Evolutionary conservation across 768 basidiomycete species (phyloP).

Genomic region (Leccinum variicolor): DNA sequence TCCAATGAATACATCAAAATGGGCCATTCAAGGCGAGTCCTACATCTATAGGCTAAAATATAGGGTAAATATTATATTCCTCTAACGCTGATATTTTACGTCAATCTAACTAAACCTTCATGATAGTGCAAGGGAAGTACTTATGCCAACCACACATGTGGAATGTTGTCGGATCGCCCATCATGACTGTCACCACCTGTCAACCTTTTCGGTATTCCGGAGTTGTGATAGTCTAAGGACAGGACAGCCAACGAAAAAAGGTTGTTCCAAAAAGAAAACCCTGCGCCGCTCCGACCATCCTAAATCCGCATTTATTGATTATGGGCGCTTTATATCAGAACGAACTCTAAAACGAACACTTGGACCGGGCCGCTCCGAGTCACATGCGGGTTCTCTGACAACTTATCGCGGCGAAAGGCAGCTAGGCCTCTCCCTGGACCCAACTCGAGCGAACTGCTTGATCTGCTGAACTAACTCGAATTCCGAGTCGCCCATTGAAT

Average conservation of each 20-base stretch:
- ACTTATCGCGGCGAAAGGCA: not conserved
- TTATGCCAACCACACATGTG: too few relatives aligned
- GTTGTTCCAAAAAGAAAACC: not conserved
- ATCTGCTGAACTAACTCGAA: too few relatives aligned
- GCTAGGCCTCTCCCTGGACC: not conserved
- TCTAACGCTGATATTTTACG: too few relatives aligned
- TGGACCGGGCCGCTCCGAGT: not conserved
- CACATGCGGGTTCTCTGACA: not conserved
- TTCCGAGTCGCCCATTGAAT: too few relatives aligned
- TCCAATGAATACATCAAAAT: not conserved
- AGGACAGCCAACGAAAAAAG: not conserved
- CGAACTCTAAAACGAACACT: not conserved
- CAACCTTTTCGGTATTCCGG: not conserved
- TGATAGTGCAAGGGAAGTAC: too few relatives aligned
- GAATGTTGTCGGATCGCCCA: too few relatives aligned
- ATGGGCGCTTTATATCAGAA: not conserved
- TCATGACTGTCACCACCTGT: too few relatives aligned
- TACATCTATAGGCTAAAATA: too few relatives aligned
- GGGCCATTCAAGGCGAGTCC: too few relatives aligned
- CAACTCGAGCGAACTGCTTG: not conserved
- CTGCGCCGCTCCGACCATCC: not conserved
- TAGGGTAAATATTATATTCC: too few relatives aligned
- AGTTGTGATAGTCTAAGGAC: not conserved
- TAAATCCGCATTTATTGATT: not conserved
- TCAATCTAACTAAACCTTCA: too few relatives aligned